Percentiles rank a stretch among this genome's conserved stretches.
These are phyloP conservation scores for Hanseniaspora clermontiae DNA, from an alignment of 805 yeast species.

Conservation along the genomic window DNA sequence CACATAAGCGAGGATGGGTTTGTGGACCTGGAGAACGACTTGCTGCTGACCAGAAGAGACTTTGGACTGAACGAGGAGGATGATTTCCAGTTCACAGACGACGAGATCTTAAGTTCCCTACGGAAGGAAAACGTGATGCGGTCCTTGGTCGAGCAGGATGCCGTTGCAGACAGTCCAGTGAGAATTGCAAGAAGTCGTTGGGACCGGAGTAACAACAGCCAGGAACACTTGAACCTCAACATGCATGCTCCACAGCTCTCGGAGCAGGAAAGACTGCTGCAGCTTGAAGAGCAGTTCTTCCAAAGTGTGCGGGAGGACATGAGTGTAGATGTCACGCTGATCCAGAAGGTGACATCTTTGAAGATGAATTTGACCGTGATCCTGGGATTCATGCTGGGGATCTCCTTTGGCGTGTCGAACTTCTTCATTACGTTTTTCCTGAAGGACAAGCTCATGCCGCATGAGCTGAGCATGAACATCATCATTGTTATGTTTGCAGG, in stretches of 20 bases:
- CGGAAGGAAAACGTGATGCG: slow-evolving; percentile 3
- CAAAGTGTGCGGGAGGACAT: slow-evolving; percentile 52
- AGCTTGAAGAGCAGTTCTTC: slow-evolving; percentile 79
- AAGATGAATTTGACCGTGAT: slow-evolving; percentile 54
- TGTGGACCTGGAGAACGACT: slow-evolving; percentile 7
- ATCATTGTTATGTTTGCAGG: slow-evolving; percentile 60
- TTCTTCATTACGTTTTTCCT: slow-evolving; percentile 39
- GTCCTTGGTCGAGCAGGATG: background rate
- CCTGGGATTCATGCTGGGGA: slow-evolving; percentile 60
- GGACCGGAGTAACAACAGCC: background rate
- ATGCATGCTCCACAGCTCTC: background rate
- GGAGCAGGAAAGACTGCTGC: slow-evolving; percentile 20
- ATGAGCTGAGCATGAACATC: slow-evolving; percentile 54
- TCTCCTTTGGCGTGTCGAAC: slow-evolving; percentile 61
- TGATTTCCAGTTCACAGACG: slow-evolving; percentile 10
- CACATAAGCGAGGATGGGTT: slow-evolving; percentile 10
- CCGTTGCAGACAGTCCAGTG: background rate
- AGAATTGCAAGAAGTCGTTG: background rate
- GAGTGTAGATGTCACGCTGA: slow-evolving; percentile 35
- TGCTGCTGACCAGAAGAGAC: background rate
- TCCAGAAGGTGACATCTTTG: slow-evolving; percentile 21
- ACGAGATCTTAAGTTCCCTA: background rate
- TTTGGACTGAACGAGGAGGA: background rate
- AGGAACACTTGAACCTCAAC: background rate
- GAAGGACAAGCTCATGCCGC: slow-evolving; percentile 45